Percentiles rank a stretch among this genome's conserved stretches.
phyloP scores from a whole-genome alignment of 1,284 basidiomycete genomes.

The Ganoderma leucocontextum region DNA sequence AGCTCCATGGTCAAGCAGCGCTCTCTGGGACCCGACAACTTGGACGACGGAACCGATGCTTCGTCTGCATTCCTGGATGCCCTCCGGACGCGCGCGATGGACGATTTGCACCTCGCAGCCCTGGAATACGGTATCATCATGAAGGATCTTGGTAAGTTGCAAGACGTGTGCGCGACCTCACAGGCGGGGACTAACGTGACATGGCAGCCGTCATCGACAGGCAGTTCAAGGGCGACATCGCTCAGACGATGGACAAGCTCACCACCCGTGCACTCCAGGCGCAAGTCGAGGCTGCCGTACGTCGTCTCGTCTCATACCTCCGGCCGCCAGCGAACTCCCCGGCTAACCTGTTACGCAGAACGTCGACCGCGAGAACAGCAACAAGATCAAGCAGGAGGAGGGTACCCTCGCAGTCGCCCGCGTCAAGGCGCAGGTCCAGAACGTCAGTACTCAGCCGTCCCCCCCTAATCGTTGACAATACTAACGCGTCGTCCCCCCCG shows the following conservation, averaged over 20 bases:
- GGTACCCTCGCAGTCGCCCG: conserved; percentile 77
- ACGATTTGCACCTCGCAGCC: conserved; percentile 80
- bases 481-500: conserved; percentile 1
- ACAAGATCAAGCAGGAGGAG: conserved; percentile 85
- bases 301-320: conserved; percentile 37
- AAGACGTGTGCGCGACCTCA: too few relatives aligned
- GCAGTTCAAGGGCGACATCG: conserved; percentile 85
- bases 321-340: neutral
- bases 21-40: conserved; percentile 74
- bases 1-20: conserved; percentile 80
- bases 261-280: conserved; percentile 83
- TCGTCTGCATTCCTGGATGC: conserved; percentile 83
- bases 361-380: conserved; percentile 84
- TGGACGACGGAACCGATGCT: conserved; percentile 72
- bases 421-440: conserved; percentile 74
- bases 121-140: conserved; percentile 81
- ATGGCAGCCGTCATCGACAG: conserved; percentile 78
- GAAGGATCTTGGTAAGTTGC: conserved; percentile 71
- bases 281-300: conserved; percentile 82
- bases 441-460: conserved; percentile 47
- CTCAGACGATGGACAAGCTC: conserved; percentile 83
- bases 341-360: conserved; percentile 52
- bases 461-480: neutral
- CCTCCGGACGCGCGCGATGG: conserved; percentile 81
- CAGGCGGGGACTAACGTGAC: neutral